Evolutionary conservation across 441 rosid genomes (phyloP), one percentile per base, ranked within the genome.

Genomic region (Corymbia citriodora): DNA sequence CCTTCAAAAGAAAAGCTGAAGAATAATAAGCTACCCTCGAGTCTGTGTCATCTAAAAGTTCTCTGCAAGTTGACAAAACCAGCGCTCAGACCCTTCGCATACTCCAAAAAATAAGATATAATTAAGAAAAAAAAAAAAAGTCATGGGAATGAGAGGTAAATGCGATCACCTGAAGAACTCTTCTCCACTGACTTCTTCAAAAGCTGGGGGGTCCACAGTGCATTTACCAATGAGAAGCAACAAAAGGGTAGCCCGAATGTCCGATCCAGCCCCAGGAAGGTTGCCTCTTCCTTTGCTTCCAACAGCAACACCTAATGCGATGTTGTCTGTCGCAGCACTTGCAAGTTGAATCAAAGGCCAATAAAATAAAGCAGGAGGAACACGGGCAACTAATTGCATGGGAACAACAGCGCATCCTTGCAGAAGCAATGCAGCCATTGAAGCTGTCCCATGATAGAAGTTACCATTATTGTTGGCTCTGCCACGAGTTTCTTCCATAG

Each of bases 271-370:
- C 89, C 99, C 99, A 68, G 99, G 99, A 91, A 98, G 94, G 90
- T 97, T 97, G 92, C 99, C 99, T 93, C 98, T 96, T 93, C 99
- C 99, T 94, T 98, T 97, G 93, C 99, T 98, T 93, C 99, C 99
- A 93, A 98, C 99, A n/a, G 99, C 99, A 79, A 98, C 98, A 92
- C 99, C 99, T 93, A 97, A 94, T 83, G 99, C 96, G 68, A 98
- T 96, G 93, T 97, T 96, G 92, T 98, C 99, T 61, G 99, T 96
- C 79, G 99, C 99, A 86, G 99, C 99, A 91, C 97, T 96, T 87
- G 99, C 99, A 61, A 98, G 98, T 93, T 97, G 99, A 94, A 98
- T 94, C 95, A 98, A 93, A 17, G 99, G 99, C 99, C 99, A 98
- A 93, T 96, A 95, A 91, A 98, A 98, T 91, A 98, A 95, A 86